Base-by-base conservation (phyloP, 257 asterid genomes). In the Agastache rugosa region DNA sequence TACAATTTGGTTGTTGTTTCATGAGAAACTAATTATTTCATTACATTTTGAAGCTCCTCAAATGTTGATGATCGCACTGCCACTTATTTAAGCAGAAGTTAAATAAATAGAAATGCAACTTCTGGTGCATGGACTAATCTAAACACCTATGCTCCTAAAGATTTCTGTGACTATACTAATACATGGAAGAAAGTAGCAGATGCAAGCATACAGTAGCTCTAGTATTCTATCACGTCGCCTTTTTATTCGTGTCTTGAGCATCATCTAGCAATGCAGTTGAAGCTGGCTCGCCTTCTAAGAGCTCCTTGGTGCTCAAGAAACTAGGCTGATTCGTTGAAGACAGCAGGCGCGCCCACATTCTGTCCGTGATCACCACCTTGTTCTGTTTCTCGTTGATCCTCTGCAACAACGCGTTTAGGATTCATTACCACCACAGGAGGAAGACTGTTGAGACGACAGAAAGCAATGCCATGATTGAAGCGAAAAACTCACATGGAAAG, bases 341-440 rank as follows among this genome's bases (percentile, higher is more conserved):
- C 16, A 93, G 83, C 63, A 93, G 91, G 72, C 97, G 81, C 0
- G 97, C 98, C 98, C 98, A 93, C 98, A 93, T 93, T 75, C 98
- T 85, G 75, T 93, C 98, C 11, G 98, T 93, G 77, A 93, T 90
- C 83, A 93, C 94, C 19, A 93, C 97, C 84, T 81, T 83, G 84
- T 91, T 81, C 84, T 72, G 91, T 60, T 55, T 73, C 87, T 90
- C 97, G 8, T 76, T 90, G 11, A 93, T 93, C 55, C 87, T 80
- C 98, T 89, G 96, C 87, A 71, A 2, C 9, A 19, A 53, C 29
- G 27, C 59, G 27, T 20, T 53, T 3, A 53, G 19, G 4, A 17
- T 53, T 19, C 59, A 8, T 53, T 3, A 50, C 10, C 22, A n/a
- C 23, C 7, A 53, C 59, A 9, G 2, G 59, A 7, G 25, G 4